phyloP scores from a whole-genome alignment of 2,329 filamentous ascomycete species.

The Penicillium sp. region DNA sequence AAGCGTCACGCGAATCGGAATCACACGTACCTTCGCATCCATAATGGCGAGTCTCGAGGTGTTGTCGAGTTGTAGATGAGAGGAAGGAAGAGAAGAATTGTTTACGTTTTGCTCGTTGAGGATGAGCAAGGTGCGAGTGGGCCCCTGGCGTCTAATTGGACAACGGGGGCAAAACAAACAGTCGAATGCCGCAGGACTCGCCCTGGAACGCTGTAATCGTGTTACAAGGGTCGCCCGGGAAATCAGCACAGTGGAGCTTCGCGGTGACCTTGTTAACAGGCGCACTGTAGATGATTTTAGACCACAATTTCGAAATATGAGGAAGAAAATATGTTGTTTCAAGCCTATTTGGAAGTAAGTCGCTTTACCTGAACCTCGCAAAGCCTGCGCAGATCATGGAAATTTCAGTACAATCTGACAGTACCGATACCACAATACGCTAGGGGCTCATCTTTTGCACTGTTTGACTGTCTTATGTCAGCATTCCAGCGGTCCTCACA shows the following conservation, averaged over 20 bases:
- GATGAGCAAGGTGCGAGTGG: slow-evolving; percentile 7
- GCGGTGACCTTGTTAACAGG: background rate
- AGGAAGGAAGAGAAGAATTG: slow-evolving; percentile 15
- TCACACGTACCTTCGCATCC: slow-evolving; percentile 48
- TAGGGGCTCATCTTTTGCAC: slow-evolving; percentile 11
- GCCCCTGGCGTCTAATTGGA: slow-evolving; percentile 18
- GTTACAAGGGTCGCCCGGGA: slow-evolving; percentile 1
- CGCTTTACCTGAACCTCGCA: background rate
- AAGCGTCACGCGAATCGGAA: background rate
- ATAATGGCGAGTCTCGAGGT: slow-evolving; percentile 29
- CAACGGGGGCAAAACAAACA: slow-evolving; percentile 26
- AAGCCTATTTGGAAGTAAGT: background rate
- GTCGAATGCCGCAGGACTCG: slow-evolving; percentile 6
- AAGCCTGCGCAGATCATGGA: background rate
- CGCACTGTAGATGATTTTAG: background rate
- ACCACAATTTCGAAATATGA: too few species aligned
- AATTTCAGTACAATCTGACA: background rate
- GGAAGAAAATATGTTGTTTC: background rate
- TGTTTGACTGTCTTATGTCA: slow-evolving; percentile 12
- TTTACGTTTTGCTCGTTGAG: slow-evolving; percentile 29
- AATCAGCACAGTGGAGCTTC: background rate
- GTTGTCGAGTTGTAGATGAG: slow-evolving; percentile 5
- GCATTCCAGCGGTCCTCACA: slow-evolving; percentile 9
- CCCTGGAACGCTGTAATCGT: background rate
- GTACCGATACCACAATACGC: background rate